Base-by-base conservation (phyloP, 805 yeast genomes). In the Saccharomycopsis guyanensis region DNA sequence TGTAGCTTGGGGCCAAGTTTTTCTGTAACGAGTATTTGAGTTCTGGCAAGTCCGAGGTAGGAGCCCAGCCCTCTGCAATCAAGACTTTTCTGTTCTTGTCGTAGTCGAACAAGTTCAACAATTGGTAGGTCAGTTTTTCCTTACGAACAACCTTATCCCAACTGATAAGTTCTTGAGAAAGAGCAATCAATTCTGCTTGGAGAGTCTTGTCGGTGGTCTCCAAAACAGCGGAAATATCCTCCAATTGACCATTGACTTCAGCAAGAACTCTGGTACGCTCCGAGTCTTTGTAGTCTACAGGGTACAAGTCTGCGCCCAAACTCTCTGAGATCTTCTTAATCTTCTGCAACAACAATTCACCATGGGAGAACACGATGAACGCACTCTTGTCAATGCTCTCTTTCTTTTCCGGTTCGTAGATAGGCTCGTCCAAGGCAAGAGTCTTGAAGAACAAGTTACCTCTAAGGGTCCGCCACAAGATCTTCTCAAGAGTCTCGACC, bases 61-160 rank as follows among this genome's bases (percentile, higher is more conserved):
- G 88, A 32, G 76, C 74, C 95, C 85, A 82, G 38, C 86, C 87
- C 68, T 78, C 86, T 27, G 79, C 85, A 43, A 76, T 82, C 40
- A 77, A 70, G 59, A 80, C 80, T 57, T 77, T 73, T 60, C 87
- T 72, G 37, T 75, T 73, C 45, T 72, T 65, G 60, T 84, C 93
- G 59, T 76, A 81, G 55, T 82, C 80, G 56, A 85, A 84, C 49
- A 68, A 69, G 61, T 82, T 81, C 66, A 82, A 69, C 3, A 75
- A 68, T 49, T 73, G 71, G 58, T 70, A 81, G 36, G 81, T 78
- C 20, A 73, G 61, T 53, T 75, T 73, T 55, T 82, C 89, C 38
- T 78, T 62, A 45, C 72, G 69, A 43, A 78, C 59, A 15, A 60
- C 61, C 49, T 63, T 65, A 71, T 76, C 73, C 86, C 86, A 82